phyloP scores from a whole-genome alignment of 192 early-diverging fungal species.

The Rhizophagus sp. region DNA sequence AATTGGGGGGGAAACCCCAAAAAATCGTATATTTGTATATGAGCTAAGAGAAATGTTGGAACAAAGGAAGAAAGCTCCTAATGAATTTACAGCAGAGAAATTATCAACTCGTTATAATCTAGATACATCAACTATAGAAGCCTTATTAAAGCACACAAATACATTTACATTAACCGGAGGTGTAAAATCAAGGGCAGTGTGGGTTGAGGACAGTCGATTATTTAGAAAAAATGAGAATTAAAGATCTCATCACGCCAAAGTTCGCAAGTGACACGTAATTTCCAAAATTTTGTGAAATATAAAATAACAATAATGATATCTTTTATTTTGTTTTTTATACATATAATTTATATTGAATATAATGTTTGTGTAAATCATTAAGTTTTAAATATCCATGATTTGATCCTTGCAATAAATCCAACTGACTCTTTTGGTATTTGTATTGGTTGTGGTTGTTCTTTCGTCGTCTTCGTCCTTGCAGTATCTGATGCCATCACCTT shows the following conservation, averaged over 20 bases:
- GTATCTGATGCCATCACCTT: neutral
- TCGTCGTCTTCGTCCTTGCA: neutral
- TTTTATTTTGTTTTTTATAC: neutral
- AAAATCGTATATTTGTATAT: conserved; percentile 2
- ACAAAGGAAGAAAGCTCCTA: neutral
- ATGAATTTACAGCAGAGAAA: conserved; percentile 8
- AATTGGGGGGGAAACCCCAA: neutral
- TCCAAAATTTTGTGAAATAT: too few relatives aligned
- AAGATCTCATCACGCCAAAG: too few relatives aligned
- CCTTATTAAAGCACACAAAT: conserved; percentile 2
- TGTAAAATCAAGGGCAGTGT: neutral
- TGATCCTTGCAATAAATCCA: neutral
- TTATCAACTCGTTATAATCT: conserved; percentile 6
- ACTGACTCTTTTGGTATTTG: neutral
- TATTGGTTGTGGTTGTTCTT: neutral
- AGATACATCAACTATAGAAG: neutral
- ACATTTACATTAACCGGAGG: neutral
- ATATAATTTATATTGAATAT: too few relatives aligned
- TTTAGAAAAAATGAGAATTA: neutral
- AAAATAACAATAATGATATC: too few relatives aligned
- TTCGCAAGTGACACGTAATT: too few relatives aligned
- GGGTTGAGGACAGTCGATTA: neutral
- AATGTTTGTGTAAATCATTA: neutral
- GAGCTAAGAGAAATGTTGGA: neutral
- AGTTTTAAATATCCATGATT: neutral